Conservation (phyloP, 331 rosid species). For the Acacia concinna region DNA sequence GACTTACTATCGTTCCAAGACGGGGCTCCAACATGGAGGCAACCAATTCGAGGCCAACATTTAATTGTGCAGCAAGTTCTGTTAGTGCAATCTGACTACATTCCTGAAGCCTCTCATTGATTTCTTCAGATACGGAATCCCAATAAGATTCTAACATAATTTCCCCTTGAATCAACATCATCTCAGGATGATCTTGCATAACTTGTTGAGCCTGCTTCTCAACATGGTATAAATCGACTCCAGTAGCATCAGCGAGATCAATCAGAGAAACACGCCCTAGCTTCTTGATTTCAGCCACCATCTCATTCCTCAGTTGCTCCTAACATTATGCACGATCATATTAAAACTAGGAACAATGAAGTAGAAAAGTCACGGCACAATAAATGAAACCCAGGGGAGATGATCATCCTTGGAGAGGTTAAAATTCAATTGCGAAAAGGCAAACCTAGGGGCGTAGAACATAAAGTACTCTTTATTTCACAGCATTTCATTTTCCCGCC, state of each 20-base stretch:
- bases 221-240: conserved; percentile 51
- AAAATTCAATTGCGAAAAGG: neutral
- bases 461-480: neutral
- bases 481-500: neutral
- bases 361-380: conserved; percentile 1
- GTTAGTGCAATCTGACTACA: conserved; percentile 90
- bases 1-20: conserved; percentile 73
- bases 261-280: conserved; percentile 51
- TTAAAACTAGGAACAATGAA: conserved; percentile 38
- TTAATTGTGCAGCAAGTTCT: conserved; percentile 79
- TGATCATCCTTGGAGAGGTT: neutral
- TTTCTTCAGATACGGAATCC: conserved; percentile 87
- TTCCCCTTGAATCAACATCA: conserved; percentile 89
- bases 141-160: conserved; percentile 78
- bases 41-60: conserved; percentile 81
- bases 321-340: conserved; percentile 33
- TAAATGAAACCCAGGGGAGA: neutral
- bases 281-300: conserved; percentile 47
- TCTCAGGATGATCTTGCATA: conserved; percentile 52
- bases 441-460: conserved; percentile 18
- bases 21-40: conserved; percentile 82
- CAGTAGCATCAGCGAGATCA: conserved; percentile 55
- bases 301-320: conserved; percentile 56
- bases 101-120: conserved; percentile 95
- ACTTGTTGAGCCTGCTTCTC: conserved; percentile 64